Evolutionary conservation across 371 early-diverging fungal genomes (phyloP).

Genomic region (Syncephalastrum contaminatum): DNA sequence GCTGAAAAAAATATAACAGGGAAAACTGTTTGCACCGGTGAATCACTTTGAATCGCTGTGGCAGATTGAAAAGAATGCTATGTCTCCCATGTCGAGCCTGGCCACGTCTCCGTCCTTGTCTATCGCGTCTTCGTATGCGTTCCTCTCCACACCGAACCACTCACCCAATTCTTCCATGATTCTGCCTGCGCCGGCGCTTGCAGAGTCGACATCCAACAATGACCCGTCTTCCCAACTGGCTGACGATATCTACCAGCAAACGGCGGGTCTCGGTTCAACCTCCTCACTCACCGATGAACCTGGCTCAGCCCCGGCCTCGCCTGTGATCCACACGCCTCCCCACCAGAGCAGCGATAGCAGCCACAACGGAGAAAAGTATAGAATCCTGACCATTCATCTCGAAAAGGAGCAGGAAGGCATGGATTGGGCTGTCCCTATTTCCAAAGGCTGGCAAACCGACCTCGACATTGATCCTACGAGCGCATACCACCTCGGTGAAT

Average conservation of each 20-base stretch:
- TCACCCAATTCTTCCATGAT: conserved; percentile 51
- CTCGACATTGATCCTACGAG: conserved; percentile 47
- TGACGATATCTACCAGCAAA: conserved; percentile 35
- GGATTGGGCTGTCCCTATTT: conserved; percentile 29
- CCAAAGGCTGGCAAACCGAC: conserved; percentile 27
- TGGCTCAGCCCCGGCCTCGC: conserved; percentile 36
- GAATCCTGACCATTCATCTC: conserved; percentile 48
- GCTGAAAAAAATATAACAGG: conserved; percentile 15
- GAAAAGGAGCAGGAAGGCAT: conserved; percentile 42
- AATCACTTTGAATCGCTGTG: conserved; percentile 47
- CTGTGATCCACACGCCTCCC: conserved; percentile 34
- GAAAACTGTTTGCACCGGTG: conserved; percentile 48
- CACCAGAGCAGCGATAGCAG: conserved; percentile 10
- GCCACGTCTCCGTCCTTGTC: conserved; percentile 53
- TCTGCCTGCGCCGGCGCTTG: conserved; percentile 39
- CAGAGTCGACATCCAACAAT: conserved; percentile 25
- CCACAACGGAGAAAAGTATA: conserved; percentile 29
- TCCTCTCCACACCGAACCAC: conserved; percentile 46
- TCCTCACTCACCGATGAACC: conserved; percentile 30
- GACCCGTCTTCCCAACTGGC: conserved; percentile 22
- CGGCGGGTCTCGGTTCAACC: conserved; percentile 31
- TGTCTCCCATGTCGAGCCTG: conserved; percentile 49
- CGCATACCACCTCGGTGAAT: conserved; percentile 44
- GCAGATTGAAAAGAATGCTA: conserved; percentile 48
- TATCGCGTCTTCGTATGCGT: conserved; percentile 55